These are phyloP conservation scores for Aspergillus japonicus DNA, from an alignment of 2,329 filamentous ascomycete species.

Conservation along the genomic window DNA sequence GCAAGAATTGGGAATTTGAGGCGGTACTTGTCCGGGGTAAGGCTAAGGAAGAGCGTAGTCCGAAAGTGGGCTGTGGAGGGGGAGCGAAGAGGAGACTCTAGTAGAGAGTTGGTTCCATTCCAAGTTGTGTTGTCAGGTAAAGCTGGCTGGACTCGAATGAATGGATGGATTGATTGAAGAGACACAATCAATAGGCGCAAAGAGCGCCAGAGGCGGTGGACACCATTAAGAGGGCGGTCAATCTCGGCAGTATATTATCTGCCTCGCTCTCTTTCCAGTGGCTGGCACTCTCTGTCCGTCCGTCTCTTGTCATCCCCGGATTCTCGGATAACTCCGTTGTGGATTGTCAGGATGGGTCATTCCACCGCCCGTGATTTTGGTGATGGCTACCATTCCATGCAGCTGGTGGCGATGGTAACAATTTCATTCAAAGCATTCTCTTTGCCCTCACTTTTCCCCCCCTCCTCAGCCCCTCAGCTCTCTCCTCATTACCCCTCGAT, in stretches of 20 bases:
- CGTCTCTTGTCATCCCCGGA: background rate
- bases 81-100: background rate
- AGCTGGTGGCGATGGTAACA: background rate
- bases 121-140: no score
- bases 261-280: background rate
- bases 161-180: background rate
- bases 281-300: background rate
- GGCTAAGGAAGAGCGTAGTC: background rate
- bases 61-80: background rate
- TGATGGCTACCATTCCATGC: background rate
- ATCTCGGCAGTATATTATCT: slow-evolving; percentile 8
- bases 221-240: slow-evolving; percentile 12
- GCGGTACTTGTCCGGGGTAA: background rate
- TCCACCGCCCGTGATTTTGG: background rate
- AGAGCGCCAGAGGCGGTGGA: slow-evolving; percentile 2
- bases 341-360: background rate
- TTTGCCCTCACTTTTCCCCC: background rate
- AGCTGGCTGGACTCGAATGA: no score
- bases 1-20: slow-evolving; percentile 1
- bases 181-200: slow-evolving; percentile 4
- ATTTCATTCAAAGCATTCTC: background rate
- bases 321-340: background rate
- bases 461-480: background rate
- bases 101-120: no score
- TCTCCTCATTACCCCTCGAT: background rate